A percentile compares a stretch with the other conserved stretches of the same genome.
These are phyloP conservation scores for Fusarium nurragi DNA, from an alignment of 2,329 filamentous ascomycete species.

Conservation along the genomic window DNA sequence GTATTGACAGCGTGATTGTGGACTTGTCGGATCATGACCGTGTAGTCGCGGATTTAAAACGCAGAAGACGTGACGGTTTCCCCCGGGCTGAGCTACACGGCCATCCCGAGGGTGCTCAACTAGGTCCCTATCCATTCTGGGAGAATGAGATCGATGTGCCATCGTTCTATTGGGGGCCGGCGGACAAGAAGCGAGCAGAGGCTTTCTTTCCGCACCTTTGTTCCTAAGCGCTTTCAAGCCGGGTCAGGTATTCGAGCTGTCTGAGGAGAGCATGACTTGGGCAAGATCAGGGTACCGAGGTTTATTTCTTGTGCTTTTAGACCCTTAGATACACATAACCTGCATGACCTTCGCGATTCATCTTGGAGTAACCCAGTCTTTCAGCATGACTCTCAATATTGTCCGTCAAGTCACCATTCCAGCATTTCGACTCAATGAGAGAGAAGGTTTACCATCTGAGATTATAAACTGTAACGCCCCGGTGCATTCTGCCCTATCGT, in stretches of 20 bases:
- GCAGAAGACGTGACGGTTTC: too few relatives aligned
- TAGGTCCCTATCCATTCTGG: background rate
- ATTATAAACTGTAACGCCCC: background rate
- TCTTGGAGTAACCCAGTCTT: background rate
- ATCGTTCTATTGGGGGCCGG: background rate
- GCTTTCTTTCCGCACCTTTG: background rate
- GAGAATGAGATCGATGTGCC: background rate
- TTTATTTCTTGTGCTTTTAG: too few relatives aligned
- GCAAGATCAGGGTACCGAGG: too few relatives aligned
- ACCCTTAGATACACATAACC: background rate
- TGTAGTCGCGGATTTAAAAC: too few relatives aligned
- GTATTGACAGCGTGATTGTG: too few relatives aligned
- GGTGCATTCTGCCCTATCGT: background rate
- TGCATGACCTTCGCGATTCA: background rate
- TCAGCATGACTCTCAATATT: background rate
- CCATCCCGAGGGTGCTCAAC: background rate
- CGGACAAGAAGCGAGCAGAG: background rate
- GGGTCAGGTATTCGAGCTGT: background rate
- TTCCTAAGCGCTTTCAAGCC: background rate
- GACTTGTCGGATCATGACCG: too few relatives aligned
- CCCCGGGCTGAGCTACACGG: too few relatives aligned
- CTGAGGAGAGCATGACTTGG: too few relatives aligned
- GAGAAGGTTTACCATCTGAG: background rate
- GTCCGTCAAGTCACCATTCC: too few relatives aligned
- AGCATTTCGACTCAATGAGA: too few relatives aligned